Percentiles rank a stretch among this genome's conserved stretches.
Evolutionary conservation across 176 grass and related monocot species (phyloP).

Genomic region (Thalia dealbata): DNA sequence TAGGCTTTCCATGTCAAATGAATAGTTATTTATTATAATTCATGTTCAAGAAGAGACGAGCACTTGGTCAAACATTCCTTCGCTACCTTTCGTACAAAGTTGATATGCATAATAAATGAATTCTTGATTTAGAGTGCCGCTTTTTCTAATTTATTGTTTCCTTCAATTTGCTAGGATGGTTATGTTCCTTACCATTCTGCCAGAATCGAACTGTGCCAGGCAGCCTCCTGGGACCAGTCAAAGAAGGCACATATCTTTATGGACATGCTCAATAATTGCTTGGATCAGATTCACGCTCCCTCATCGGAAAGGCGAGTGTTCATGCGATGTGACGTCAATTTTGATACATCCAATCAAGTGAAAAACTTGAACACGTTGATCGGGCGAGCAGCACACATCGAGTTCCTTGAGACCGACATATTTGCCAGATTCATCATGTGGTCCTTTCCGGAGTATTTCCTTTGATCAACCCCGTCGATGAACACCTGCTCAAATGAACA

Average conservation of each 20-base stretch:
- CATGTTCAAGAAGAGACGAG: too few relatives aligned
- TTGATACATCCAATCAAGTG: conserved; percentile 46
- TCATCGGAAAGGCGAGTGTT: conserved; percentile 49
- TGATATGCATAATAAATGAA: background rate
- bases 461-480: conserved; percentile 7
- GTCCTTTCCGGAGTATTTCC: conserved; percentile 65
- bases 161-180: conserved; percentile 48
- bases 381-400: conserved; percentile 69
- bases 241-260: conserved; percentile 62
- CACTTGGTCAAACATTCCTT: too few relatives aligned
- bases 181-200: conserved; percentile 91
- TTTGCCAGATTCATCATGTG: conserved; percentile 90
- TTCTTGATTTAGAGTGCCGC: background rate
- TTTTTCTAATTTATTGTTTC: background rate
- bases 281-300: conserved; percentile 60
- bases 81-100: too few relatives aligned
- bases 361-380: conserved; percentile 73
- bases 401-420: conserved; percentile 67
- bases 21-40: too few relatives aligned
- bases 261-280: conserved; percentile 75
- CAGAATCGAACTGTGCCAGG: conserved; percentile 57
- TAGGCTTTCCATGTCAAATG: too few relatives aligned
- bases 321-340: conserved; percentile 77
- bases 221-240: conserved; percentile 54
- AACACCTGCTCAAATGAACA: background rate